These are phyloP conservation scores for Hypomyces perniciosus DNA, from an alignment of 2,329 filamentous ascomycete species.

Conservation along the genomic window DNA sequence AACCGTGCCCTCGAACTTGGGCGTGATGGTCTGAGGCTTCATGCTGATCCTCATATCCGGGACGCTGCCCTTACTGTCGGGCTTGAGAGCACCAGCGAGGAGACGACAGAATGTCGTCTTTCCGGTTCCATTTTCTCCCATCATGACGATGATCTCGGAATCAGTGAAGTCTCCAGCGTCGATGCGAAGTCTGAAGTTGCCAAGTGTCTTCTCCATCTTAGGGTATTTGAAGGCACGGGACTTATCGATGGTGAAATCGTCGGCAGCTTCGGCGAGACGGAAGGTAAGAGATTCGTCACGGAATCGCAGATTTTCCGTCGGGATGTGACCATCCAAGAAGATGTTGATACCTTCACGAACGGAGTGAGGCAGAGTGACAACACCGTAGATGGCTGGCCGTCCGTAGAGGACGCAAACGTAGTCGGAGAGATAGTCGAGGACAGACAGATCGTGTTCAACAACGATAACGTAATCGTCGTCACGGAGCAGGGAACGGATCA, in stretches of 20 bases:
- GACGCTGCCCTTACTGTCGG: constrained; percentile 70
- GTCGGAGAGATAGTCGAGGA: constrained; percentile 96
- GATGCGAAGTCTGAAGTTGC: constrained; percentile 77
- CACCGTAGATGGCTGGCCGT: constrained; percentile 91
- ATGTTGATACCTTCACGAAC: constrained; percentile 99
- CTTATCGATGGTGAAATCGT: constrained; percentile 82
- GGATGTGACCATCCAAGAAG: constrained; percentile 96
- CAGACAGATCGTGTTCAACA: constrained; percentile 98
- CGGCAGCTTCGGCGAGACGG: constrained; percentile 81
- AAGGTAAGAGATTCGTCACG: constrained; percentile 95
- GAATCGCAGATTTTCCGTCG: constrained; percentile 97
- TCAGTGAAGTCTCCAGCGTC: constrained; percentile 87
- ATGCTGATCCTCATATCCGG: constrained; percentile 97
- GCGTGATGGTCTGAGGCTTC: constrained; percentile 99
- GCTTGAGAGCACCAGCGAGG: constrained; percentile 87
- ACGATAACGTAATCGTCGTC: constrained; percentile 95
- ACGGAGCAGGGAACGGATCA: constrained; percentile 85
- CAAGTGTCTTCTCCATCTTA: constrained; percentile 86
- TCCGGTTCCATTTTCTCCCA: constrained; percentile 99
- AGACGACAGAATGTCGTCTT: constrained; percentile 99
- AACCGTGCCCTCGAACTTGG: constrained; percentile 95
- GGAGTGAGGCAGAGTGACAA: constrained; percentile 90
- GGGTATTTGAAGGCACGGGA: constrained; percentile 83
- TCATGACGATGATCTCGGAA: constrained; percentile 98
- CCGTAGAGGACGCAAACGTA: constrained; percentile 98